These are phyloP conservation scores for Fusarium palustre DNA, from an alignment of 2,329 filamentous ascomycete species.

Conservation along the genomic window DNA sequence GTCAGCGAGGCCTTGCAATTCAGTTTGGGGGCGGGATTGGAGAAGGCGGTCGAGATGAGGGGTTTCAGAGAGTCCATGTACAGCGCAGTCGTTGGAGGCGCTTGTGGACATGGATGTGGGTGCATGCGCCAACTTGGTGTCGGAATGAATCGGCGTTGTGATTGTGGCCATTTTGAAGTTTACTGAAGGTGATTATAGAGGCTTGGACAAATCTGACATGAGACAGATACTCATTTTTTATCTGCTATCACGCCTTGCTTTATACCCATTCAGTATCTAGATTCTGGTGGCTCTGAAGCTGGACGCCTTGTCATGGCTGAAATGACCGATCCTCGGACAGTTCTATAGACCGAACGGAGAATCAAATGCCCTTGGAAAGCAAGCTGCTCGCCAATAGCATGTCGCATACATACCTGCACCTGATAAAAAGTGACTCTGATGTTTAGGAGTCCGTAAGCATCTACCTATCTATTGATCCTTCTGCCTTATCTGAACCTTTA, in stretches of 20 bases:
- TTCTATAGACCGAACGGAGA: not conserved
- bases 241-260: not conserved
- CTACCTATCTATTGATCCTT: not conserved
- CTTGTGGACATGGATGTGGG: not conserved
- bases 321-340: slow-evolving; percentile 6
- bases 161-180: not conserved
- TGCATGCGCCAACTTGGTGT: not conserved
- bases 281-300: not conserved
- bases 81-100: slow-evolving; percentile 6
- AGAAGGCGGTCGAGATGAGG: slow-evolving; percentile 29
- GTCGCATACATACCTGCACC: not conserved
- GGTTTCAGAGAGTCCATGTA: slow-evolving; percentile 14
- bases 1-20: slow-evolving; percentile 13
- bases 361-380: not conserved
- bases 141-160: not conserved
- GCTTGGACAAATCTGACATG: not conserved
- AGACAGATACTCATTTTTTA: too few species aligned
- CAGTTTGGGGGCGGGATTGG: slow-evolving; percentile 10
- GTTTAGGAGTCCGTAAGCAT: not conserved
- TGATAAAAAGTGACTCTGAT: too few species aligned
- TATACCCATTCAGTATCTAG: not conserved
- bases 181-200: not conserved
- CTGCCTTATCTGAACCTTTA: not conserved
- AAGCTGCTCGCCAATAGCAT: not conserved
- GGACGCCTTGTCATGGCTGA: not conserved